Evolutionary conservation across 495 filamentous ascomycete species (phyloP), one percentile per base, ranked within the genome.

Genomic region (Penicillium pancosmium): DNA sequence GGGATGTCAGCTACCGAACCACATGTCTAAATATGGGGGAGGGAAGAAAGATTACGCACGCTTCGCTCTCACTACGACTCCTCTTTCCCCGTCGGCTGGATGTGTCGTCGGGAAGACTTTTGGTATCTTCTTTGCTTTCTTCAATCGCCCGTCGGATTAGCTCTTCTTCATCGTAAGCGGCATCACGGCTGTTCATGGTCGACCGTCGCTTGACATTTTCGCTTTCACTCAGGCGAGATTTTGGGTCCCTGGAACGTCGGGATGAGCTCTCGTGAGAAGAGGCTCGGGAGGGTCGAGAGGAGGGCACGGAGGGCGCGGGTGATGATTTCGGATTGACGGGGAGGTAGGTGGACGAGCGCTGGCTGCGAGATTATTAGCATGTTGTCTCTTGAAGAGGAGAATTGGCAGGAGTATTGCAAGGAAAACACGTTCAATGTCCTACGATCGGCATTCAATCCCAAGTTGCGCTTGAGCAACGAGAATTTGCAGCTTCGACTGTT

Each of bases 141-240:
- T 98, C 94, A 65, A 99, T 91, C 16, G 92, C 95, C 63, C 88
- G 83, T 56, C 91, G 85, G 33, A 99, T 70, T 57, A 91, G 86
- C 72, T 97, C 94, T 61, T 96, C 92, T 74, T 96, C 93, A 62
- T 98, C 93, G 68, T 97, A 97, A 6, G 91, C 92, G 50, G 94
- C 93, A 68, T 93, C 91, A 52, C 93, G 85, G 70, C 95, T 98
- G 67, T 98, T 97, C 91, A 98, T 96, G 9, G 94, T 99, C 27
- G 93, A 96, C 15, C 94, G 86, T 54, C 94, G 86, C 68, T 97
- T 97, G 31, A 78, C 72, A 52, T 77, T 78, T 50, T 71, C 75
- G 36, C 73, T 63, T 18, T 80, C 80, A 61, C 76, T 81, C 19
- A 72, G 68, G 21, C 78, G 75, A 50, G 76, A 76, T 54, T 78